Evolutionary conservation across 495 filamentous ascomycete genomes (phyloP), one percentile per base, ranked within the genome.

Genomic region (Sphaerosporella brunnea): DNA sequence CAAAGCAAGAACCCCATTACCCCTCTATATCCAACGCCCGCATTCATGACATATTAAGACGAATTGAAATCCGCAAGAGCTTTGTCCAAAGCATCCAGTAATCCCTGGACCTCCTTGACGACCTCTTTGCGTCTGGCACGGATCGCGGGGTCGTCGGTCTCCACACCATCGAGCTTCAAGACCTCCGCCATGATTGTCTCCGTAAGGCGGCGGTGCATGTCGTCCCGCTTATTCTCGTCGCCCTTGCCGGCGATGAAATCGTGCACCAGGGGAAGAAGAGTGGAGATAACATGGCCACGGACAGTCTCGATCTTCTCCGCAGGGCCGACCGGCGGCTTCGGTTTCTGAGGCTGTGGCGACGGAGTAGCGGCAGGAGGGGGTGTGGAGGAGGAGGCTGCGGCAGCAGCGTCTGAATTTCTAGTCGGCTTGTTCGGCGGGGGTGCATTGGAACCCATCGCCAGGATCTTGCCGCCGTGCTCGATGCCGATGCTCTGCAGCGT

Each of bases 181-280:
- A 94, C 52, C 60, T 94, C 82, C 41, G 75, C 71, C 68, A 96
- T 65, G 45, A 94, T 79, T 3, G 76, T 83, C 68, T 95, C 90
- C 23, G 73, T 78, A 24, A 95, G 58, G 60, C 74, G 81, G 62
- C 79, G 78, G 51, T 95, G 78, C 53, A 88, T 80, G 34, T 82
- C 80, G 16, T 75, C 74, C 32, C 75, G 68, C 32, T n/a, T n/a
- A n/a, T 58, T 58, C 19, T 43, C 54, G 18, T 10, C 21, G 15
- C 37, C 78, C 63, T 81, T 80, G 16, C 62, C 53, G 0, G 67
- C 56, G 20, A 74, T 67, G 62, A 79, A 95, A 26, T 72, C 61
- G 0, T 73, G 64, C 52, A 77, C 83, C 9, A 75, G 63, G 1
- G 84, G 84, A 4, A 79, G 52, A 46, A 88, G 68, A 43, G 71